A percentile compares a stretch with the other conserved stretches of the same genome.
Evolutionary conservation across 331 rosid species (phyloP).

Genomic region (Quercus lobata): DNA sequence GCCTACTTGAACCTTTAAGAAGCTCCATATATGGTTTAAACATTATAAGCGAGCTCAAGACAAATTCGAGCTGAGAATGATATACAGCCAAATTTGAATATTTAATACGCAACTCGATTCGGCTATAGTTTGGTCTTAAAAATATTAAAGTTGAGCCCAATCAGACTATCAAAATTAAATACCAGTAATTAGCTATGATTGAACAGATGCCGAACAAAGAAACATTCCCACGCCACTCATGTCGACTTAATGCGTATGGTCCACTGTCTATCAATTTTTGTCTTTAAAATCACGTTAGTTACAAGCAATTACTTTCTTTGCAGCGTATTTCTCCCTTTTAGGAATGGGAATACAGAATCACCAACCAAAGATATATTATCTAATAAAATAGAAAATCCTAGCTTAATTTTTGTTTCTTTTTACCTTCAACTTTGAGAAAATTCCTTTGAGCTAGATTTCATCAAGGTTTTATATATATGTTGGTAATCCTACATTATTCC

Average conservation of each 20-base stretch:
- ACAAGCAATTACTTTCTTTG: not conserved
- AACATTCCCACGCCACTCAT: not conserved
- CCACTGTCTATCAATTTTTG: not conserved
- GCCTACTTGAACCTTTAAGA: no score
- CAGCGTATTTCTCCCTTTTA: not conserved
- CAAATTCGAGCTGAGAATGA: no score
- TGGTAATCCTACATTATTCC: conserved; percentile 15
- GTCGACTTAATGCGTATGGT: not conserved
- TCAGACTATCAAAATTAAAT: no score
- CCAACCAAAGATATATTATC: not conserved
- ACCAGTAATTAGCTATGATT: not conserved
- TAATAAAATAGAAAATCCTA: not conserved
- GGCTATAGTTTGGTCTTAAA: no score
- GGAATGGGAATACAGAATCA: not conserved
- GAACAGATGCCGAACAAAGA: not conserved
- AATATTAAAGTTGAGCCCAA: not conserved
- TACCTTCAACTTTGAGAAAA: not conserved
- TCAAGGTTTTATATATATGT: not conserved
- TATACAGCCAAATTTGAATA: no score
- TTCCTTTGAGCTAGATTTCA: not conserved
- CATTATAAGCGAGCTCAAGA: no score
- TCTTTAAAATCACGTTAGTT: not conserved
- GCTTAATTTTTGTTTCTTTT: not conserved
- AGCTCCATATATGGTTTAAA: no score
- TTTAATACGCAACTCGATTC: no score